phyloP scores from a whole-genome alignment of 164 flowering plant genomes.

The Vitis amurensis region DNA sequence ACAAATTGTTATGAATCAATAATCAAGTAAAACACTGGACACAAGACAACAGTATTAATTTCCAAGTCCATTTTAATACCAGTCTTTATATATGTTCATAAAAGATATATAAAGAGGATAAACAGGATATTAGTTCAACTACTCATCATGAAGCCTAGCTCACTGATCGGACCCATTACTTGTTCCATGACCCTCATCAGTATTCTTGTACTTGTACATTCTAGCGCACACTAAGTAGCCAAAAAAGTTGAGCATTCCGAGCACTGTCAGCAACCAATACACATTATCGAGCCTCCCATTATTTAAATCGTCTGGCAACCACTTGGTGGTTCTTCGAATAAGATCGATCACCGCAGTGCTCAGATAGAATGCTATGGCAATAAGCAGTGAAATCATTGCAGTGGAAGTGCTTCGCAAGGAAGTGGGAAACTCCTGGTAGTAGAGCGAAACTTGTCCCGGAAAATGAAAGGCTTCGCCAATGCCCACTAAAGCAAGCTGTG shows the following conservation, averaged over 20 bases:
- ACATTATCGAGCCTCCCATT: conserved; percentile 50
- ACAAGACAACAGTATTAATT: too few species aligned
- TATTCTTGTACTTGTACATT: conserved; percentile 15
- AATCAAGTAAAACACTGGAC: too few species aligned
- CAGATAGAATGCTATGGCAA: conserved; percentile 45
- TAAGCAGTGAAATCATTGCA: conserved; percentile 35
- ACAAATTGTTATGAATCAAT: too few species aligned
- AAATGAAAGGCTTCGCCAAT: conserved; percentile 65
- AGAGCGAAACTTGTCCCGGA: conserved; percentile 55
- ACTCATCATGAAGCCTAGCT: neutral
- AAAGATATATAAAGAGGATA: too few species aligned
- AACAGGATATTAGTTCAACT: too few species aligned
- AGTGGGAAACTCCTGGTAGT: conserved; percentile 51
- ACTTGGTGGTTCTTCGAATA: conserved; percentile 35
- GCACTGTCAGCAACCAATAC: conserved; percentile 20
- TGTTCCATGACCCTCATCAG: neutral
- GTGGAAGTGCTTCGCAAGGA: conserved; percentile 40
- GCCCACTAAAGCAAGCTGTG: conserved; percentile 40
- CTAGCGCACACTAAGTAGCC: conserved; percentile 21
- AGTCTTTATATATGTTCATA: too few species aligned
- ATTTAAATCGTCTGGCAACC: conserved; percentile 63
- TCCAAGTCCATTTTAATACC: too few species aligned
- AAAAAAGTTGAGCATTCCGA: conserved; percentile 22
- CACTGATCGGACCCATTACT: neutral
- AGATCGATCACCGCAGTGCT: conserved; percentile 48